phyloP scores from a whole-genome alignment of 2,329 filamentous ascomycete species.

The Cercospora citrullina region DNA sequence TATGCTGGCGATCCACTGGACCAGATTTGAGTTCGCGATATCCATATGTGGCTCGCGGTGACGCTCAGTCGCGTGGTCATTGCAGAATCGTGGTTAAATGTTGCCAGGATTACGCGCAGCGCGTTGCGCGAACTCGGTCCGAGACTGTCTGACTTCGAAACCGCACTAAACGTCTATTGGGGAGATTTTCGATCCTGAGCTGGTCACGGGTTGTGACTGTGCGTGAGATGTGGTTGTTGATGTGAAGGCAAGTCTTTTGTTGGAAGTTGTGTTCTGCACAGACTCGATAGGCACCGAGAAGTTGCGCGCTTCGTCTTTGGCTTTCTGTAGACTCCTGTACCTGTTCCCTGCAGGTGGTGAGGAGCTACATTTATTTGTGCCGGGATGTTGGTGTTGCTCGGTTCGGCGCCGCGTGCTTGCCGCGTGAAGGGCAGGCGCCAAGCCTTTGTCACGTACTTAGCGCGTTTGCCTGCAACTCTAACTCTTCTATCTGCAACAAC shows the following conservation, averaged over 20 bases:
- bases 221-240: not conserved
- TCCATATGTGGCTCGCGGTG: constrained; percentile 3
- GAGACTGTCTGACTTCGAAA: not conserved
- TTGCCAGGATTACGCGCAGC: not conserved
- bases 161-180: not conserved
- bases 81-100: not conserved
- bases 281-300: not conserved
- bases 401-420: not conserved
- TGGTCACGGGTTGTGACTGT: not conserved
- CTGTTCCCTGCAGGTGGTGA: not conserved
- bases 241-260: not conserved
- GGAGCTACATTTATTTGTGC: not conserved
- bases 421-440: not conserved
- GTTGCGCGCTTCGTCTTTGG: not conserved
- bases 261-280: not conserved
- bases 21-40: constrained; percentile 2
- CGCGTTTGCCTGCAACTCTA: not conserved
- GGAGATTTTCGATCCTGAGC: not conserved
- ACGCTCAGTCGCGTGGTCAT: not conserved
- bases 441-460: not conserved
- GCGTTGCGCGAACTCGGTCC: not conserved
- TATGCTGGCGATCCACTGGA: constrained; percentile 5
- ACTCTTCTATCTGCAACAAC: not conserved
- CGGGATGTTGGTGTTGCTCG: not conserved
- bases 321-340: not conserved